phyloP scores from a whole-genome alignment of 2,329 filamentous ascomycete species.

The Didymosphaeria variabile region DNA sequence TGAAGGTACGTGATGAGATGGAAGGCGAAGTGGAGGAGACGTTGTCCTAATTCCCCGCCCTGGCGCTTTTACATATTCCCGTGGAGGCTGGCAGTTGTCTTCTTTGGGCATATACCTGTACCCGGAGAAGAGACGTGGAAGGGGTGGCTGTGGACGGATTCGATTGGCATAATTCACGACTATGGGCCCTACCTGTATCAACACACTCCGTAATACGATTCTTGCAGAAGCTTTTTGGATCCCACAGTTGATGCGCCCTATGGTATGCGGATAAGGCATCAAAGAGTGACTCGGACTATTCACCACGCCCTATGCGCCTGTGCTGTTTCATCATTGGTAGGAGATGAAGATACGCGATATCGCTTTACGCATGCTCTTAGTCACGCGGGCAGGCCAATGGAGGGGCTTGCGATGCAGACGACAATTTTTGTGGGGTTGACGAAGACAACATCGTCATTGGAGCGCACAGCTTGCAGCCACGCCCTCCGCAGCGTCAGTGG shows the following conservation, averaged over 20 bases:
- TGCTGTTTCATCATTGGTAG: not conserved
- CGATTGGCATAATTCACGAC: slow-evolving; percentile 25
- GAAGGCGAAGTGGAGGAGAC: slow-evolving; percentile 12
- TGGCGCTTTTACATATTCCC: slow-evolving; percentile 32
- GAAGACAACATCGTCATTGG: slow-evolving; percentile 4
- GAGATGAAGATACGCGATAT: slow-evolving; percentile 4
- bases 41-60: slow-evolving; percentile 28
- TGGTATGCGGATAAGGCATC: not conserved
- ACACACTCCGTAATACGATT: slow-evolving; percentile 37
- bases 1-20: slow-evolving; percentile 16
- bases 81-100: slow-evolving; percentile 24
- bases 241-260: not conserved
- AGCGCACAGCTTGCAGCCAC: not conserved
- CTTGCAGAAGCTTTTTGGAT: slow-evolving; percentile 23
- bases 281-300: not conserved
- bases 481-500: slow-evolving; percentile 2
- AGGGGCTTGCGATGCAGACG: not conserved
- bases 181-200: slow-evolving; percentile 38
- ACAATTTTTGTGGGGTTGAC: not conserved
- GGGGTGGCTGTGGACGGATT: slow-evolving; percentile 21
- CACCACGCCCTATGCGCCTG: not conserved
- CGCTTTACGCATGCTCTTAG: slow-evolving; percentile 13
- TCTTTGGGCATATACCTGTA: slow-evolving; percentile 32
- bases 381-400: slow-evolving; percentile 9
- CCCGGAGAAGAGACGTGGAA: slow-evolving; percentile 26